These are phyloP conservation scores for Austroboletus eburneus DNA, from an alignment of 768 basidiomycete genomes.

Conservation along the genomic window DNA sequence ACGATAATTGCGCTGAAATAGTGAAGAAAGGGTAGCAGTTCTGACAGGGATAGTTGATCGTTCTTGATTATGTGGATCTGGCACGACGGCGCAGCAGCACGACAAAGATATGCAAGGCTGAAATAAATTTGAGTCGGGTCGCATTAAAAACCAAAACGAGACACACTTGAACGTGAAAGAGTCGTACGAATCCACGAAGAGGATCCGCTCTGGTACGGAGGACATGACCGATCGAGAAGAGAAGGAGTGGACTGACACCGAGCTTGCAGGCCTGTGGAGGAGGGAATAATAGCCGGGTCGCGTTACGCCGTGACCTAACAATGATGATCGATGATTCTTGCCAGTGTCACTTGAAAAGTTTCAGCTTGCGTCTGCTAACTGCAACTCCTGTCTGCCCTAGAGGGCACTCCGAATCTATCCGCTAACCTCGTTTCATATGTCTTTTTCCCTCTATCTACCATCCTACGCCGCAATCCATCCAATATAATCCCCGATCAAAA, in stretches of 20 bases:
- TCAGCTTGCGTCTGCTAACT: slow-evolving; percentile 54
- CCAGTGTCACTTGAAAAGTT: slow-evolving; percentile 73
- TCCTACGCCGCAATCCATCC: slow-evolving; percentile 73
- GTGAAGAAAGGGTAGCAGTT: slow-evolving; percentile 49
- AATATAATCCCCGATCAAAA: slow-evolving; percentile 71
- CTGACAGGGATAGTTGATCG: slow-evolving; percentile 48
- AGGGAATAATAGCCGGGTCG: too few species aligned
- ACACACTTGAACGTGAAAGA: slow-evolving; percentile 86
- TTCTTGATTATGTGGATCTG: slow-evolving; percentile 71
- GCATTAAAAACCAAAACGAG: neutral
- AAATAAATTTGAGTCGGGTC: slow-evolving; percentile 1
- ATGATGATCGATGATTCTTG: too few species aligned
- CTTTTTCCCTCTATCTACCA: slow-evolving; percentile 82
- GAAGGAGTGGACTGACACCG: neutral
- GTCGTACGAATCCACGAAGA: slow-evolving; percentile 81
- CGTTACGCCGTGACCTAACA: too few species aligned
- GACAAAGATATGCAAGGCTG: slow-evolving; percentile 72
- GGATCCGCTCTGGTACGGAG: slow-evolving; percentile 42
- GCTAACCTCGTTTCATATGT: slow-evolving; percentile 72
- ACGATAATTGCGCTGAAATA: slow-evolving; percentile 69
- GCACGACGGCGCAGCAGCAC: slow-evolving; percentile 56
- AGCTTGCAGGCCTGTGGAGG: too few species aligned
- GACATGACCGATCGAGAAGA: slow-evolving; percentile 22
- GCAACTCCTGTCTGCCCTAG: slow-evolving; percentile 52
- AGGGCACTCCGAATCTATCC: slow-evolving; percentile 47